phyloP scores from a whole-genome alignment of 2,329 filamentous ascomycete genomes.

The Byssochlamys sp. region DNA sequence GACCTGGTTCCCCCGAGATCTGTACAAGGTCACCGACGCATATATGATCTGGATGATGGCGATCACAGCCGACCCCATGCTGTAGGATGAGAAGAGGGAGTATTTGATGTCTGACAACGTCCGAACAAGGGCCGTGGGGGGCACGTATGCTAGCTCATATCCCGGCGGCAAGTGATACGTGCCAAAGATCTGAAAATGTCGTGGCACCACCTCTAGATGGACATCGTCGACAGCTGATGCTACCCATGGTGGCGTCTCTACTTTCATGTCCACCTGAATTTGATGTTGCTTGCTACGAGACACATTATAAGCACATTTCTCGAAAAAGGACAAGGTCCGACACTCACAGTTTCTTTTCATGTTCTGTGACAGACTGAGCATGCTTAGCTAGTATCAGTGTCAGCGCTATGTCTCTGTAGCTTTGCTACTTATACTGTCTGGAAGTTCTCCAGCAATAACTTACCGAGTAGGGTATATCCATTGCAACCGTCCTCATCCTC shows the following conservation, averaged over 20 bases:
- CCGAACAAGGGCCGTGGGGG: conserved; percentile 1
- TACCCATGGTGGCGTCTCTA: background rate
- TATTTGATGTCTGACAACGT: background rate
- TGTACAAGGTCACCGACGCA: conserved; percentile 18
- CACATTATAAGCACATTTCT: background rate
- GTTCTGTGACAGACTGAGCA: background rate
- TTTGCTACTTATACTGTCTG: background rate
- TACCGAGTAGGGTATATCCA: background rate
- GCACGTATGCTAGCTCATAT: conserved; percentile 9
- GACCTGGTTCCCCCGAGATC: conserved; percentile 20
- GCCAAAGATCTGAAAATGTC: conserved; percentile 7
- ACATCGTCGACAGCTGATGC: background rate
- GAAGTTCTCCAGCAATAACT: background rate
- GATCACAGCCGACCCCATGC: conserved; percentile 14
- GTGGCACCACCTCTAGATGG: background rate
- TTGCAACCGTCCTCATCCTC: conserved; percentile 8
- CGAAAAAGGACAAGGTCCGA: background rate
- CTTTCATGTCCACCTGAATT: background rate
- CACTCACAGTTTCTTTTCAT: background rate
- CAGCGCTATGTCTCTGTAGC: background rate
- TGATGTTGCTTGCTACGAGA: background rate
- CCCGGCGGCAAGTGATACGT: conserved; percentile 5
- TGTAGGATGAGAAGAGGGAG: conserved; percentile 13
- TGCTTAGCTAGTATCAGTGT: background rate
- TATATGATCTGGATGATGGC: conserved; percentile 21